Conservation (phyloP, 345 rosid genomes). For the Xanthoceras sorbifolium region DNA sequence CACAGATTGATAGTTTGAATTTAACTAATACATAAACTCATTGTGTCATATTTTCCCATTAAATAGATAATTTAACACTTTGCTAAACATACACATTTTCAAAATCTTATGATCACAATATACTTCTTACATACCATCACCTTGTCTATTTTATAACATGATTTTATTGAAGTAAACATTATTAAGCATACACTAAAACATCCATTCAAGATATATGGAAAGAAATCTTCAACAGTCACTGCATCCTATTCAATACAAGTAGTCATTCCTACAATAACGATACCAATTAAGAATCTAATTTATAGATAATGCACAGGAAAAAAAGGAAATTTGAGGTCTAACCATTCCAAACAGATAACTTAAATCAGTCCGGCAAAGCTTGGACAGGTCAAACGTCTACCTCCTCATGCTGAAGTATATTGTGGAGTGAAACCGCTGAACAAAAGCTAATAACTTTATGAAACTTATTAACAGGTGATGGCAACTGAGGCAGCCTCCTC, state of each 20-base stretch:
- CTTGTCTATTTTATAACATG: background rate
- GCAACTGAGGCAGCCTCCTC: constrained; percentile 75
- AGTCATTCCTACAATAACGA: background rate
- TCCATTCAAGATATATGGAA: background rate
- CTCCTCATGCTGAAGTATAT: constrained; percentile 40
- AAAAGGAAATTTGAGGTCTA: background rate
- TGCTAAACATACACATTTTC: background rate
- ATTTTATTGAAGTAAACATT: background rate
- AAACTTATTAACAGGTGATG: constrained; percentile 78
- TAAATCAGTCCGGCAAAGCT: constrained; percentile 10
- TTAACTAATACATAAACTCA: background rate
- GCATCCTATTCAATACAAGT: background rate
- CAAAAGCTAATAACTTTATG: constrained; percentile 83
- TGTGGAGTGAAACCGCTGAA: constrained; percentile 53
- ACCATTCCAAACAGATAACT: constrained; percentile 8
- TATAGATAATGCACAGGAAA: background rate
- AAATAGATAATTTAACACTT: background rate
- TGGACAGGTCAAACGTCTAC: constrained; percentile 24
- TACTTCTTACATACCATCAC: background rate
- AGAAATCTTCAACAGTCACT: background rate
- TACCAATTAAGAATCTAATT: background rate
- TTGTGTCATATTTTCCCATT: background rate
- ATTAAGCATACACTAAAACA: background rate
- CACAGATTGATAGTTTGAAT: constrained; percentile 4
- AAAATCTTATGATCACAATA: background rate